Percentiles rank a stretch among this genome's conserved stretches.
These are phyloP conservation scores for Pseudevernia furfuracea DNA, from an alignment of 495 filamentous ascomycete species.

Conservation along the genomic window DNA sequence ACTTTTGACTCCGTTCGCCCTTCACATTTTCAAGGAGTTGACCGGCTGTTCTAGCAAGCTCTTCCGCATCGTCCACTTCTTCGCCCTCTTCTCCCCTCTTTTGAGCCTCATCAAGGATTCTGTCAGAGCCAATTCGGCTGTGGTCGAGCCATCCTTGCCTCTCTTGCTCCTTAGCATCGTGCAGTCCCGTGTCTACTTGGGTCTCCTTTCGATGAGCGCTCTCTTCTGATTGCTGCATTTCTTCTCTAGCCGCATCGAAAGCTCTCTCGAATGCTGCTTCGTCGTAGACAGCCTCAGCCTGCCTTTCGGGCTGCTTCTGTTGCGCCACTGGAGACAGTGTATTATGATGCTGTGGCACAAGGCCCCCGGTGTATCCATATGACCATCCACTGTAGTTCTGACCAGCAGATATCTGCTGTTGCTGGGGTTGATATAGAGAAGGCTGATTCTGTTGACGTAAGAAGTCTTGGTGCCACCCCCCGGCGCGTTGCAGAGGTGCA, in stretches of 20 bases:
- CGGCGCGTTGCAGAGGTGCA: conserved; percentile 29
- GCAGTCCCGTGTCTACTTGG: conserved; percentile 7
- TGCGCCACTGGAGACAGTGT: conserved; percentile 25
- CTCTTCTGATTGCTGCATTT: conserved; percentile 26
- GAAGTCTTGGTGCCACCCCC: conserved; percentile 52
- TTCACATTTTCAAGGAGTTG: conserved; percentile 62
- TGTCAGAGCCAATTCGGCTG: conserved; percentile 46
- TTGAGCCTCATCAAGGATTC: conserved; percentile 35
- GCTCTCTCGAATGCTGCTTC: conserved; percentile 58
- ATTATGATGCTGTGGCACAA: conserved; percentile 8
- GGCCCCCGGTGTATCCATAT: conserved; percentile 5
- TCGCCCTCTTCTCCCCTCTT: conserved; percentile 22
- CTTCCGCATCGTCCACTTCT: conserved; percentile 48
- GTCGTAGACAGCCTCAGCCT: conserved; percentile 41
- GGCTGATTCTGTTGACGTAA: conserved; percentile 37
- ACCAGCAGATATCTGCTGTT: conserved; percentile 11
- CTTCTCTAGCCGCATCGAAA: conserved; percentile 41
- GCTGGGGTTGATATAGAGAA: conserved; percentile 28
- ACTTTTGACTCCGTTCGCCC: conserved; percentile 61
- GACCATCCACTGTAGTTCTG: conserved; percentile 11
- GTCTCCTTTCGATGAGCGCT: conserved; percentile 18
- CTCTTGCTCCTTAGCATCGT: neutral
- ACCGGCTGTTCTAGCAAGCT: conserved; percentile 62
- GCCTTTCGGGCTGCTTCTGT: conserved; percentile 22
- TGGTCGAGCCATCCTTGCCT: conserved; percentile 8